These are phyloP conservation scores for Piloderma croceum DNA, from an alignment of 768 basidiomycete genomes.

Conservation along the genomic window DNA sequence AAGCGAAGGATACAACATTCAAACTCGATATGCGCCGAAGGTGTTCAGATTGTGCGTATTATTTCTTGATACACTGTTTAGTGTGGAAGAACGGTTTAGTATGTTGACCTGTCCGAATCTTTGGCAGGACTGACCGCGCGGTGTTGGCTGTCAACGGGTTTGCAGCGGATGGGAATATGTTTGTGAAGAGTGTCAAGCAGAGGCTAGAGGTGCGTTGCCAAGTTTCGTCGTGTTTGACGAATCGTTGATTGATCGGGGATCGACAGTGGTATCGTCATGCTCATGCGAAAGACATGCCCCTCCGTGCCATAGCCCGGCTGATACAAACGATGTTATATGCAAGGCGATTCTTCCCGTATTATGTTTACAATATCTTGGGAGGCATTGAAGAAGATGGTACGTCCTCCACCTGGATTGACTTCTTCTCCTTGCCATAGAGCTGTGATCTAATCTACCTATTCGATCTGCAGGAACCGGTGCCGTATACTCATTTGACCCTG, in stretches of 20 bases:
- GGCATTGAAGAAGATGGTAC: conserved; percentile 94
- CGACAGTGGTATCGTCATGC: conserved; percentile 94
- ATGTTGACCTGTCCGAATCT: conserved; percentile 6
- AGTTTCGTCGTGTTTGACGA: not conserved
- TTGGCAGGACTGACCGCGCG: conserved; percentile 78
- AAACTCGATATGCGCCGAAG: conserved; percentile 95
- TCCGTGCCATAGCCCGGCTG: conserved; percentile 92
- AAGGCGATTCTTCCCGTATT: conserved; percentile 97
- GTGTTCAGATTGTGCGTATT: conserved; percentile 81
- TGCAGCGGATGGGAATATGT: conserved; percentile 95
- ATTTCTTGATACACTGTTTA: not conserved
- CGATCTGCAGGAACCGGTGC: conserved; percentile 73
- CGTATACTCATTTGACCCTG: conserved; percentile 99
- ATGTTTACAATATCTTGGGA: conserved; percentile 93
- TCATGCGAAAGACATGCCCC: conserved; percentile 95
- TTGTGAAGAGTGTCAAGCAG: conserved; percentile 94
- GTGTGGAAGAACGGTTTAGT: no score
- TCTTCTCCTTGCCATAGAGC: conserved; percentile 5
- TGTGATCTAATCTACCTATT: conserved; percentile 2
- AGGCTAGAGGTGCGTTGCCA: conserved; percentile 74
- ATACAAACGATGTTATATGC: conserved; percentile 98
- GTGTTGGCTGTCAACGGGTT: conserved; percentile 96
- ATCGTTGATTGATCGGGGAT: not conserved
- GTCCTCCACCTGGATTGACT: conserved; percentile 24
- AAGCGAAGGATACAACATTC: conserved; percentile 95